Evolutionary conservation across 495 filamentous ascomycete species (phyloP).

Genomic region (Penicillium diatomitis): DNA sequence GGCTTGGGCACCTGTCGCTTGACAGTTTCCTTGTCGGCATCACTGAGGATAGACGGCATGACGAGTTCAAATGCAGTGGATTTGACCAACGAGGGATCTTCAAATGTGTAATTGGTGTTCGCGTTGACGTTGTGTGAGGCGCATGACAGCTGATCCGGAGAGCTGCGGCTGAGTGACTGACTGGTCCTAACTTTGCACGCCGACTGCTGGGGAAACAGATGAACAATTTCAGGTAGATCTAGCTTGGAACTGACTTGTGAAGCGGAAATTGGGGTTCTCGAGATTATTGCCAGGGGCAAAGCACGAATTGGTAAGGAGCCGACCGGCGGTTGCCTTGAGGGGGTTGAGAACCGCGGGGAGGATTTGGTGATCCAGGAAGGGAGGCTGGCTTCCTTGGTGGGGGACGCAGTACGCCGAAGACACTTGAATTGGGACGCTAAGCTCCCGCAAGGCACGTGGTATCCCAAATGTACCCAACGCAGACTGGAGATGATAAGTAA

Average conservation of each 20-base stretch:
- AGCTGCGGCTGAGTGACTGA: constrained; percentile 3
- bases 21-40: constrained; percentile 88
- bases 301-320: constrained; percentile 11
- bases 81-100: background rate
- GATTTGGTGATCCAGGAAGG: constrained; percentile 3
- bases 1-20: constrained; percentile 84
- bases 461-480: constrained; percentile 6
- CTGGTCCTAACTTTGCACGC: constrained; percentile 8
- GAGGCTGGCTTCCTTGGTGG: constrained; percentile 6
- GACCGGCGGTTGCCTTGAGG: constrained; percentile 23
- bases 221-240: background rate
- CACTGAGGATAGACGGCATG: constrained; percentile 84
- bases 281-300: background rate
- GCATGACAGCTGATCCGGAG: constrained; percentile 26
- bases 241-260: no score
- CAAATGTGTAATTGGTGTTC: constrained; percentile 1
- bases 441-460: constrained; percentile 16
- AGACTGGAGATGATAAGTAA: no score
- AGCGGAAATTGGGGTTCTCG: background rate
- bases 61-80: constrained; percentile 13
- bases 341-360: constrained; percentile 4
- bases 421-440: constrained; percentile 9
- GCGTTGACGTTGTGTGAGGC: constrained; percentile 12
- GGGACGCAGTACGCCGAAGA: constrained; percentile 13
- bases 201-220: constrained; percentile 4